Conservation (phyloP, 805 yeast species). For the Zygoascus tannicola region DNA sequence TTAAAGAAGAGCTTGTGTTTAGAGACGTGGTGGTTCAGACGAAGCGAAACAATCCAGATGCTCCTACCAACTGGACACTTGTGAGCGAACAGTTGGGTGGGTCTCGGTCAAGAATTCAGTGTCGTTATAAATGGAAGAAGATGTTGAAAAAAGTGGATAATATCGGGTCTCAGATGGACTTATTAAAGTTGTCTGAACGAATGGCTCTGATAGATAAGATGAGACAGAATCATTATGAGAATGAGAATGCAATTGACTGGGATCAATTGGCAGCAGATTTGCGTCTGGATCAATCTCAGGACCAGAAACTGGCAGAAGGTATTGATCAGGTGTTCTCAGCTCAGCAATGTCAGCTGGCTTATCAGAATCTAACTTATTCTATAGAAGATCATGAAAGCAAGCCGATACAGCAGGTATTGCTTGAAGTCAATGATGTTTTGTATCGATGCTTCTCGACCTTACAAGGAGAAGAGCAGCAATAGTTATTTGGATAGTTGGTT, state of each 20-base stretch:
- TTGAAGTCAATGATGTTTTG: no score
- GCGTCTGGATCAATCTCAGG: no score
- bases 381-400: no score
- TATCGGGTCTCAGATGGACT: constrained; percentile 35
- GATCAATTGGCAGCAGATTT: constrained; percentile 47
- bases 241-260: constrained; percentile 44
- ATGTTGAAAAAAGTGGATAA: constrained; percentile 45
- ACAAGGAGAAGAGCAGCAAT: no score
- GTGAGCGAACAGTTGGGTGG: constrained; percentile 90
- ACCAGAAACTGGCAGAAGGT: constrained; percentile 43
- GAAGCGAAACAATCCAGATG: constrained; percentile 31
- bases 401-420: no score
- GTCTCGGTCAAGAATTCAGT: constrained; percentile 80
- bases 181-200: constrained; percentile 39
- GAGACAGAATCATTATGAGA: constrained; percentile 35
- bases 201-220: constrained; percentile 41
- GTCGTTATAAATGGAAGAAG: constrained; percentile 93
- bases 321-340: no score
- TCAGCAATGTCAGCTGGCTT: no score
- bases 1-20: constrained; percentile 58
- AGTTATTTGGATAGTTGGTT: no score
- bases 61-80: constrained; percentile 74
- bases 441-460: no score
- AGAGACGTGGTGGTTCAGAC: constrained; percentile 45
- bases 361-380: no score